Conservation (phyloP, 2,329 filamentous ascomycete species). For the Sarocladium brachiariae region DNA sequence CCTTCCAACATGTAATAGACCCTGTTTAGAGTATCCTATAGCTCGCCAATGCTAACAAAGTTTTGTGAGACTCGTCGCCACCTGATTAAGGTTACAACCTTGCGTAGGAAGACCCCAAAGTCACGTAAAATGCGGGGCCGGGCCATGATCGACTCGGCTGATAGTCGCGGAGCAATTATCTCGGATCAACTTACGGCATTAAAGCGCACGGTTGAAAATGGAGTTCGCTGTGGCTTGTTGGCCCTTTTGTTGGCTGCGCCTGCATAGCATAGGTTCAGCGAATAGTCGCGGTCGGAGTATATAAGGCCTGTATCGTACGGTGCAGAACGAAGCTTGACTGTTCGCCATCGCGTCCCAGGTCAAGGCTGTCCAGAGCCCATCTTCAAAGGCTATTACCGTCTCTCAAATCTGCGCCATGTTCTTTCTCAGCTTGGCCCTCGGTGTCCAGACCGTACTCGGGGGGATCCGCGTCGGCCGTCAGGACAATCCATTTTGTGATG, state of each 20-base stretch:
- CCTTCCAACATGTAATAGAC: no score
- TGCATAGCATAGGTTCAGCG: no score
- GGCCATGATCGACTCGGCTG: neutral
- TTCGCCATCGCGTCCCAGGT: neutral
- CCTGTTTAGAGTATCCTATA: no score
- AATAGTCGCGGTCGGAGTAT: no score
- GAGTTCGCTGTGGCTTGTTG: neutral
- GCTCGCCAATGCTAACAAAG: neutral
- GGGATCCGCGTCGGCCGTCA: neutral
- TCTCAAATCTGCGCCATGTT: neutral
- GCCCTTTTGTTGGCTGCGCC: neutral
- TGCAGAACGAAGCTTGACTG: no score
- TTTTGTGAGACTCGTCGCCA: no score
- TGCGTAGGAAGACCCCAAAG: no score
- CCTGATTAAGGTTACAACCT: no score
- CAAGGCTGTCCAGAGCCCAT: neutral
- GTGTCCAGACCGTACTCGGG: neutral
- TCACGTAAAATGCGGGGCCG: neutral
- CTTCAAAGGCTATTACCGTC: neutral
- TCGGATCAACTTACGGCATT: neutral
- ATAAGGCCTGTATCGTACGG: neutral
- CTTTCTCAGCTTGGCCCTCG: neutral
- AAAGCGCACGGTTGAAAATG: neutral
- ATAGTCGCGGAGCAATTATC: neutral
- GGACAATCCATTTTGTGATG: neutral